Evolutionary conservation across 208 protist species (phyloP).

Genomic region (Trypanosomatidae sp.): DNA sequence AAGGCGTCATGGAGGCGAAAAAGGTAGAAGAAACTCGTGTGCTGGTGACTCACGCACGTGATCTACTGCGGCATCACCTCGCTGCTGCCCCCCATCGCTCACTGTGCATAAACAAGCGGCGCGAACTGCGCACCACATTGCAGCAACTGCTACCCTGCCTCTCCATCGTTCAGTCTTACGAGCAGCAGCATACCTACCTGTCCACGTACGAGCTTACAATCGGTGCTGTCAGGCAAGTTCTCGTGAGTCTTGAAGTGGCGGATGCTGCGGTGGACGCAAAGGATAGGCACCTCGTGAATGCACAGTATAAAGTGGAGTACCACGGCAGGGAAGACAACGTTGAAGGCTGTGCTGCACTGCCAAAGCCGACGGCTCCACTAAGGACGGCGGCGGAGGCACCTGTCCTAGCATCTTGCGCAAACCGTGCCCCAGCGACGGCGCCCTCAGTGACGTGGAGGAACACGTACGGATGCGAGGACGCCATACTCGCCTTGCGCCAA

Average conservation of each 20-base stretch:
- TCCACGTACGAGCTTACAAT: slow-evolving; percentile 14
- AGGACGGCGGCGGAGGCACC: background rate
- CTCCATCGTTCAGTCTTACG: slow-evolving; percentile 36
- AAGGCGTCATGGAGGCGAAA: slow-evolving; percentile 23
- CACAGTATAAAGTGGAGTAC: background rate
- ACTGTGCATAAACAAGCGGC: slow-evolving; percentile 3
- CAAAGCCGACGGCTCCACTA: background rate
- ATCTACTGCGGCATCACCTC: slow-evolving; percentile 22
- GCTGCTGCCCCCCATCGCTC: background rate
- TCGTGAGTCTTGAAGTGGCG: background rate
- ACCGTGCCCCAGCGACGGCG: background rate
- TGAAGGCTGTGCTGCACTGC: background rate
- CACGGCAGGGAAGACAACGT: background rate
- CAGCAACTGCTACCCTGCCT: slow-evolving; percentile 35
- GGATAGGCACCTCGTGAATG: background rate
- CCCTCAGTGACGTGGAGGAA: slow-evolving; percentile 14
- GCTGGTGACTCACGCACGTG: slow-evolving; percentile 15
- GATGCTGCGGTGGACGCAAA: background rate
- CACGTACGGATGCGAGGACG: slow-evolving; percentile 95
- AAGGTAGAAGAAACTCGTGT: slow-evolving; percentile 27
- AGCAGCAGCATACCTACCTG: slow-evolving; percentile 14
- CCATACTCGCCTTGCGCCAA: slow-evolving; percentile 96
- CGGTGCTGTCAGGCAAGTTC: slow-evolving; percentile 15
- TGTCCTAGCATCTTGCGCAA: background rate
- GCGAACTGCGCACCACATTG: slow-evolving; percentile 16